Evolutionary conservation across 2,329 filamentous ascomycete genomes (phyloP), one percentile per base, ranked within the genome.

Genomic region (Aureobasidium uvarum): DNA sequence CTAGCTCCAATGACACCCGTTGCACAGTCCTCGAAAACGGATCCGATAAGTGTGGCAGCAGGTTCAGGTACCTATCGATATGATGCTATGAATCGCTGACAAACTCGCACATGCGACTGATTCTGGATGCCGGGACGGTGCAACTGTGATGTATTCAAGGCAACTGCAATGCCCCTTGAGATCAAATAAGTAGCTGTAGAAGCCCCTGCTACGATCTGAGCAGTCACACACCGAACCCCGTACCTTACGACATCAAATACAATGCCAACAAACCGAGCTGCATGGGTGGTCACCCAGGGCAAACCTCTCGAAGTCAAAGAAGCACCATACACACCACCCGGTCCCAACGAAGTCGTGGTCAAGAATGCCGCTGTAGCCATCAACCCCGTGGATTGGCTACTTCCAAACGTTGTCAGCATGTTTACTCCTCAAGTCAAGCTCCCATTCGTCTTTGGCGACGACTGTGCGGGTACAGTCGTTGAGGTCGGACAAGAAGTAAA

Each of bases 321-420:
- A 28, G 71, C 71, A 2, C 71, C 70, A 6, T 67, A 69, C 23
- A 69, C 70, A 10, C 39, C 33, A 28, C 69, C 69, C 1, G 67
- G 62, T 14, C 33, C 68, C 1, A 67, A 74, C 66, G 72, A 77
- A 60, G 69, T 79, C 38, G 67, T 78, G n/a, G 72, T 79, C 63
- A 70, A 72, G 46, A 74, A 74, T 45, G 65, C 67, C 28, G 77
- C 76, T n/a, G 69, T 76, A 10, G 77, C 76, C 7, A 73, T 80
- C 59, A 78, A 79, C 64, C 76, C 76, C 5, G 68, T 74, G 10
- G 79, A 82, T 66, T 74, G 69, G 50, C 70, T 70, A 10, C 71
- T 78, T 28, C 74, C 78, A 68, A 66, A 54, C 48, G 25, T 66
- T 48, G 72, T 70, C 45, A 14, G 71, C 66, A 31, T 73, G 54